Conservation (phyloP, 345 rosid species). For the Combretum micranthum region DNA sequence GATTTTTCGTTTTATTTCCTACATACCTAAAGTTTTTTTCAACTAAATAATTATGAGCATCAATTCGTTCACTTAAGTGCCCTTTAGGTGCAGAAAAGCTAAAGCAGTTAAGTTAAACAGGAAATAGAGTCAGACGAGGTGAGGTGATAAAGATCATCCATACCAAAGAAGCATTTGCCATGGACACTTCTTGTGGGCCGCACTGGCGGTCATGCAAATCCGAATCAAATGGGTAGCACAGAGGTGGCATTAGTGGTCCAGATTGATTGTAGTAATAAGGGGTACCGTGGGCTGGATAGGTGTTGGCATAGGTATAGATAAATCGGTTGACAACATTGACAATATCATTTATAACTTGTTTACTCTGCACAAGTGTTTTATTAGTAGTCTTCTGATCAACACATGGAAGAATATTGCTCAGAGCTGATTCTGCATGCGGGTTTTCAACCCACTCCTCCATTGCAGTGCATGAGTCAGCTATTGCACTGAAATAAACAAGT, state of each 20-base stretch:
- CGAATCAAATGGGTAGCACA: slow-evolving; percentile 74
- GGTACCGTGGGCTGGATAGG: slow-evolving; percentile 54
- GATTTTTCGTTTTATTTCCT: too few relatives aligned
- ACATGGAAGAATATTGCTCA: slow-evolving; percentile 86
- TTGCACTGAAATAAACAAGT: slow-evolving; percentile 42
- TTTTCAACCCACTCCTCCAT: slow-evolving; percentile 94
- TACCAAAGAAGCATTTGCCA: slow-evolving; percentile 81
- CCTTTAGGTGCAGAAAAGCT: too few relatives aligned
- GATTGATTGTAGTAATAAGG: slow-evolving; percentile 64
- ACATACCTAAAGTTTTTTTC: too few relatives aligned
- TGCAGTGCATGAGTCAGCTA: slow-evolving; percentile 81
- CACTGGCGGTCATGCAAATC: slow-evolving; percentile 58
- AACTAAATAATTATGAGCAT: too few relatives aligned
- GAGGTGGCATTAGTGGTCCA: slow-evolving; percentile 84
- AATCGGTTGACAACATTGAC: slow-evolving; percentile 77
- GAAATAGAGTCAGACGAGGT: background rate
- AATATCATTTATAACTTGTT: slow-evolving; percentile 75
- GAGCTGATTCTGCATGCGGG: slow-evolving; percentile 87
- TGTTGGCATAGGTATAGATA: slow-evolving; percentile 68
- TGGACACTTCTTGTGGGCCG: slow-evolving; percentile 53
- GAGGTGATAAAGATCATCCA: slow-evolving; percentile 4
- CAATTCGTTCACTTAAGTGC: too few relatives aligned
- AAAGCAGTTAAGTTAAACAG: background rate
- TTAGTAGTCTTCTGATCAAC: slow-evolving; percentile 87
- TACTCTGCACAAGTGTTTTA: slow-evolving; percentile 78